A percentile compares a stretch with the other conserved stretches of the same genome.
phyloP scores from a whole-genome alignment of 192 early-diverging fungal species.

The Coemansia sp. region DNA sequence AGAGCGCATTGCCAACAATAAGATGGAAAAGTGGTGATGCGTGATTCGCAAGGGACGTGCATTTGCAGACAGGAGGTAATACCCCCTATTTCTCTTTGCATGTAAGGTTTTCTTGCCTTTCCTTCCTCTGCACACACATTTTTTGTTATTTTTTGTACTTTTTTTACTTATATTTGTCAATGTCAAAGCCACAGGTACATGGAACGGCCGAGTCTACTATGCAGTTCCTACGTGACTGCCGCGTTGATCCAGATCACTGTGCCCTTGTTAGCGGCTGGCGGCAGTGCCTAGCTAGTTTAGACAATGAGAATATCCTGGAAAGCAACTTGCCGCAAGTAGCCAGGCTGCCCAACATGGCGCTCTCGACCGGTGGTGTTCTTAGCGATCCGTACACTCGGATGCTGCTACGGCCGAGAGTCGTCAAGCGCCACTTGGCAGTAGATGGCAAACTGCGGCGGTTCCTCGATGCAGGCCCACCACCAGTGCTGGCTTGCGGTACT shows the following conservation, averaged over 20 bases:
- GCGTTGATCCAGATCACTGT: not conserved
- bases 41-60: no score
- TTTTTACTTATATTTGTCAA: not conserved
- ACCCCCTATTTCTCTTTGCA: no score
- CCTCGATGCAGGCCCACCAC: not conserved
- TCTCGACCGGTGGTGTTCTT: not conserved
- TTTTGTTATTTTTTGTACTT: not conserved
- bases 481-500: not conserved
- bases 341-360: not conserved
- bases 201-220: not conserved
- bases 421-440: not conserved
- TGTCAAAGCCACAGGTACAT: not conserved
- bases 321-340: not conserved
- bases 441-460: not conserved
- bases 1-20: no score
- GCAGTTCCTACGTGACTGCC: not conserved
- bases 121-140: no score
- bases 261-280: not conserved
- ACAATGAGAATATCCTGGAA: not conserved
- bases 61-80: no score
- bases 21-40: no score
- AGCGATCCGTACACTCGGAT: not conserved
- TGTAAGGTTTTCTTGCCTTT: no score
- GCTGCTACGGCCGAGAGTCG: not conserved
- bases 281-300: not conserved